Conservation (phyloP, 495 filamentous ascomycete species). For the Pseudotulostoma volvatum region DNA sequence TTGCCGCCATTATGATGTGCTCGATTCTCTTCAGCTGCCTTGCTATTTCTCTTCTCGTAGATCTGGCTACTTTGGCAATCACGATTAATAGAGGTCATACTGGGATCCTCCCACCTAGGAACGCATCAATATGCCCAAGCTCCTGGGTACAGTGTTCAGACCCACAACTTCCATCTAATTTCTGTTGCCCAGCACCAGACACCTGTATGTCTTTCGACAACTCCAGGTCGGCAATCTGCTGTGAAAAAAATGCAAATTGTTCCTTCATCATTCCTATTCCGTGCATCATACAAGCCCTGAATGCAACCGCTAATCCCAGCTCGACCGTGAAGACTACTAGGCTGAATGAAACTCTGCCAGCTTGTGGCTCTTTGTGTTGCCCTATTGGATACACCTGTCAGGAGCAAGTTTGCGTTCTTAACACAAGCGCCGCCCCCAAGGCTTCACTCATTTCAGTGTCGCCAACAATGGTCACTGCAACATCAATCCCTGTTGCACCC, state of each 20-base stretch:
- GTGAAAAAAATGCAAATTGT: constrained; percentile 48
- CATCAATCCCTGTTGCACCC: constrained; percentile 6
- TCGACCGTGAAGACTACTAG: constrained; percentile 55
- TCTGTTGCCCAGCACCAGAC: constrained; percentile 54
- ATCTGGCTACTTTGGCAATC: too few relatives aligned
- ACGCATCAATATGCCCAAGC: constrained; percentile 27
- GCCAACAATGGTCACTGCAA: constrained; percentile 10
- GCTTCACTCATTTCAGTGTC: constrained; percentile 19
- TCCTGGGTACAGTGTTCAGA: constrained; percentile 35
- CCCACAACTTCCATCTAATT: constrained; percentile 43
- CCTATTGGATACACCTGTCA: constrained; percentile 66
- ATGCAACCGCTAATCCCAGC: constrained; percentile 42
- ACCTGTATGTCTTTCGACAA: constrained; percentile 50
- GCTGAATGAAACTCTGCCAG: constrained; percentile 34
- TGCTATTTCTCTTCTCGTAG: too few relatives aligned
- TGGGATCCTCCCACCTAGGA: too few relatives aligned
- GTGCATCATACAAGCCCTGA: constrained; percentile 52
- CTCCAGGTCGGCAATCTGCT: constrained; percentile 60
- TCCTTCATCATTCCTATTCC: constrained; percentile 47
- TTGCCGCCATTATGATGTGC: too few relatives aligned
- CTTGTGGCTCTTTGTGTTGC: constrained; percentile 49
- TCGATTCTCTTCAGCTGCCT: too few relatives aligned
- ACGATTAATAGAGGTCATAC: too few relatives aligned
- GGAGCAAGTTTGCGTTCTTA: constrained; percentile 21
- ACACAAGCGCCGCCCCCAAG: constrained; percentile 8